Evolutionary conservation across 208 protist species (phyloP).

Genomic region (Wallacemonas sp.): DNA sequence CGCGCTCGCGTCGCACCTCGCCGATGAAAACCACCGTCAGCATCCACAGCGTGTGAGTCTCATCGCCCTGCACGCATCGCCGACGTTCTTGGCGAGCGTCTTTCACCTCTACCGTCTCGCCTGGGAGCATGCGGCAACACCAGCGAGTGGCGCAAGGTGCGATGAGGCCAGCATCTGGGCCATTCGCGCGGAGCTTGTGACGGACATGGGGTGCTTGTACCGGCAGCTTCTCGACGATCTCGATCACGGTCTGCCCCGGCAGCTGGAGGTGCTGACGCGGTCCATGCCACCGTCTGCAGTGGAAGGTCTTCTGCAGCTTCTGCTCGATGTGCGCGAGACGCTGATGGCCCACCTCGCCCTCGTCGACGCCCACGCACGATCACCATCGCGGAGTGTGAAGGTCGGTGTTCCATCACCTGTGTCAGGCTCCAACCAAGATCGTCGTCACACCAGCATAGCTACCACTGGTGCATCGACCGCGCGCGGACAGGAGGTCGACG

Average conservation of each 20-base stretch:
- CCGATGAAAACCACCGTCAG: not conserved
- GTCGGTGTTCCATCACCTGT: not conserved
- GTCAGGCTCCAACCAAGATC: not conserved
- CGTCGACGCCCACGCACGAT: not conserved
- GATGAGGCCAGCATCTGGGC: conserved; percentile 11
- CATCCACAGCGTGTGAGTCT: conserved; percentile 17
- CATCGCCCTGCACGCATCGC: conserved; percentile 16
- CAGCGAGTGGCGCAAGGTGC: not conserved
- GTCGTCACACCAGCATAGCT: too few relatives aligned
- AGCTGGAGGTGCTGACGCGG: conserved; percentile 21
- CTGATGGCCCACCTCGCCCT: not conserved
- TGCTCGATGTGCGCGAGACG: conserved; percentile 20
- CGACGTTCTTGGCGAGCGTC: conserved; percentile 12
- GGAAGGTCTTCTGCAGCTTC: conserved; percentile 25
- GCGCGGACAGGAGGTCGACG: too few relatives aligned
- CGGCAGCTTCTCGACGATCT: conserved; percentile 40
- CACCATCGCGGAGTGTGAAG: too few relatives aligned
- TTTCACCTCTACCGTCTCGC: not conserved
- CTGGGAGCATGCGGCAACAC: not conserved
- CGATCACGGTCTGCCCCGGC: conserved; percentile 28
- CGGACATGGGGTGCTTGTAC: conserved; percentile 30
- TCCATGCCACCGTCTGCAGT: conserved; percentile 19
- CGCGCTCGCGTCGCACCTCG: not conserved
- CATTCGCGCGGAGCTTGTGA: not conserved
- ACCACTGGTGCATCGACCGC: too few relatives aligned